These are phyloP conservation scores for Crucibulum laeve DNA, from an alignment of 768 basidiomycete species.

Conservation along the genomic window DNA sequence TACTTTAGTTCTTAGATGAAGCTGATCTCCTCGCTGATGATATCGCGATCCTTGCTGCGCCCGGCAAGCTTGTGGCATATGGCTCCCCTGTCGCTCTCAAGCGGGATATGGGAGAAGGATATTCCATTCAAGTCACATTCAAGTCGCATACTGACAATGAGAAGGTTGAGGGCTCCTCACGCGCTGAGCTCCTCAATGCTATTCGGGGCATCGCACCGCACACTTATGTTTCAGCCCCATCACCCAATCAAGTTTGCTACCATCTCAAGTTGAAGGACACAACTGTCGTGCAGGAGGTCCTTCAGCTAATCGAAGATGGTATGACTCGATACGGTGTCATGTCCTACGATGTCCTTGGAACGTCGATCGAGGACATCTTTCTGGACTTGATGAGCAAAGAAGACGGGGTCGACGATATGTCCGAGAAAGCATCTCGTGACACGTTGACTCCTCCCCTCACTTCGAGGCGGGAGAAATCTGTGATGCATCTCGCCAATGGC, in stretches of 20 bases:
- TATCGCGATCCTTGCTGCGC: constrained; percentile 58
- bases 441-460: constrained; percentile 11
- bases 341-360: constrained; percentile 66
- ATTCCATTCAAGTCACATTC: constrained; percentile 56
- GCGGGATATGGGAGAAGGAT: constrained; percentile 66
- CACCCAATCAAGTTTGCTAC: constrained; percentile 42
- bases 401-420: constrained; percentile 17
- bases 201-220: constrained; percentile 43
- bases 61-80: constrained; percentile 69
- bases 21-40: constrained; percentile 62
- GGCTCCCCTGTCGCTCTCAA: constrained; percentile 77
- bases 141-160: constrained; percentile 17
- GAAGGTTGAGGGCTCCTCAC: constrained; percentile 18
- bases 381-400: constrained; percentile 60
- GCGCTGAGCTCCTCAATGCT: constrained; percentile 29
- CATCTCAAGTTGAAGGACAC: constrained; percentile 62
- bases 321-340: constrained; percentile 29
- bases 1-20: constrained; percentile 51
- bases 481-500: constrained; percentile 46
- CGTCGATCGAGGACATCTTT: constrained; percentile 82
- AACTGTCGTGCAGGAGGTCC: constrained; percentile 45
- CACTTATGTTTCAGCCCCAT: constrained; percentile 34
- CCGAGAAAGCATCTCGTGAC: constrained; percentile 14
- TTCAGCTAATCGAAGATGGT: constrained; percentile 49
- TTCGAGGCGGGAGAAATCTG: constrained; percentile 7